Evolutionary conservation across 495 filamentous ascomycete species (phyloP).

Genomic region (Hypoxylon lienhwacheense): DNA sequence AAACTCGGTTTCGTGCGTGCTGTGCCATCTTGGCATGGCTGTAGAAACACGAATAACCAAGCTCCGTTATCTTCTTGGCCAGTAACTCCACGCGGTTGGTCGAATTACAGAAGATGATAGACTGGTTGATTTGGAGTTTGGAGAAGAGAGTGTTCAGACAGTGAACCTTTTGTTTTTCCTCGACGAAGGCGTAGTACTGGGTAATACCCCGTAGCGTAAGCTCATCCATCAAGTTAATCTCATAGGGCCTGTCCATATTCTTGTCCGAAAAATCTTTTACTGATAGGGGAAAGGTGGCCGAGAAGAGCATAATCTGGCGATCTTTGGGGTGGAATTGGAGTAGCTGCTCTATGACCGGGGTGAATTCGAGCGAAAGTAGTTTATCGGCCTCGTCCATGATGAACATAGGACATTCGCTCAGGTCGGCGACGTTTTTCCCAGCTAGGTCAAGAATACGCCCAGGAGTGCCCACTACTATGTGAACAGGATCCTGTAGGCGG

Average conservation of each 20-base stretch:
- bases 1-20: conserved; percentile 93
- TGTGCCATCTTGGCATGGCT: conserved; percentile 99
- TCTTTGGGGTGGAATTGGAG: conserved; percentile 92
- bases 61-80: conserved; percentile 98
- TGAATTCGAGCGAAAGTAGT: conserved; percentile 93
- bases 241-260: conserved; percentile 92
- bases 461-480: conserved; percentile 97
- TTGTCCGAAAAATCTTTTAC: conserved; percentile 98
- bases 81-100: conserved; percentile 96
- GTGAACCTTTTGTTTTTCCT: conserved; percentile 99
- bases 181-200: conserved; percentile 98
- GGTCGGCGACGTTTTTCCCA: conserved; percentile 90
- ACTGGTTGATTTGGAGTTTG: conserved; percentile 99
- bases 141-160: conserved; percentile 98
- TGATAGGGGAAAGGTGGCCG: conserved; percentile 92
- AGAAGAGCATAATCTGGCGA: conserved; percentile 98
- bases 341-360: conserved; percentile 93
- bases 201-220: conserved; percentile 97
- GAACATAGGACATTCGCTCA: conserved; percentile 95
- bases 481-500: conserved; percentile 87
- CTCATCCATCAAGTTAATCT: conserved; percentile 99
- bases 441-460: conserved; percentile 93
- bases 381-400: conserved; percentile 99
- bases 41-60: conserved; percentile 99
- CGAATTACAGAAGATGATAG: conserved; percentile 99